A percentile compares a stretch with the other conserved stretches of the same genome.
Evolutionary conservation across 2,329 filamentous ascomycete genomes (phyloP).

Genomic region (Fusarium hostae): DNA sequence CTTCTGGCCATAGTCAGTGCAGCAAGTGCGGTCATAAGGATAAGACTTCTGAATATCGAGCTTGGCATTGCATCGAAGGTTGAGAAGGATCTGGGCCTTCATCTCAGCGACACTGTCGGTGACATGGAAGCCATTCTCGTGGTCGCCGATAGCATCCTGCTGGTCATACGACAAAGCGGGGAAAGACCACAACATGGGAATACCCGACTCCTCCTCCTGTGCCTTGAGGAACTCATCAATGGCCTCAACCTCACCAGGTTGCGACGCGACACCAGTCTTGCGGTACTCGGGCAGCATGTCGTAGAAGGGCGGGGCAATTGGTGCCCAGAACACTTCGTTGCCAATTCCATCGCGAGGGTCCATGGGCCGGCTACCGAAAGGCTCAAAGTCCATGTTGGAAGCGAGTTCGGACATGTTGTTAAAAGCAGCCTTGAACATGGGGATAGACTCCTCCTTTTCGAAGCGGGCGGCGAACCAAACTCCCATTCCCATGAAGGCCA

Average conservation of each 20-base stretch:
- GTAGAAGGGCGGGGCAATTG: conserved; percentile 41
- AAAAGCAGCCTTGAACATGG: conserved; percentile 27
- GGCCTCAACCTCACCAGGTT: conserved; percentile 22
- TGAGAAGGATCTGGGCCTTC: conserved; percentile 59
- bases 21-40: conserved; percentile 63
- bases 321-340: conserved; percentile 45
- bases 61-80: conserved; percentile 63
- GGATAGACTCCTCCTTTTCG: conserved; percentile 28
- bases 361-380: conserved; percentile 38
- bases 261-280: conserved; percentile 23
- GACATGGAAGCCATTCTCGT: conserved; percentile 45
- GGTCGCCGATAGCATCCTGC: conserved; percentile 32
- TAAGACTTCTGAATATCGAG: conserved; percentile 49
- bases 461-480: conserved; percentile 43
- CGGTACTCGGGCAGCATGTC: conserved; percentile 33
- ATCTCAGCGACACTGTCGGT: conserved; percentile 43
- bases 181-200: conserved; percentile 37
- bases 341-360: conserved; percentile 43
- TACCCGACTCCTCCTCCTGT: conserved; percentile 24
- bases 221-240: conserved; percentile 35
- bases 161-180: conserved; percentile 27
- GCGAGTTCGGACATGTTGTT: conserved; percentile 36
- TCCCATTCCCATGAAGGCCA: conserved; percentile 42
- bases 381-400: conserved; percentile 23
- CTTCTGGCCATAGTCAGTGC: conserved; percentile 56